phyloP scores from a whole-genome alignment of 306 rosid genomes.

The Vigna angularis region DNA sequence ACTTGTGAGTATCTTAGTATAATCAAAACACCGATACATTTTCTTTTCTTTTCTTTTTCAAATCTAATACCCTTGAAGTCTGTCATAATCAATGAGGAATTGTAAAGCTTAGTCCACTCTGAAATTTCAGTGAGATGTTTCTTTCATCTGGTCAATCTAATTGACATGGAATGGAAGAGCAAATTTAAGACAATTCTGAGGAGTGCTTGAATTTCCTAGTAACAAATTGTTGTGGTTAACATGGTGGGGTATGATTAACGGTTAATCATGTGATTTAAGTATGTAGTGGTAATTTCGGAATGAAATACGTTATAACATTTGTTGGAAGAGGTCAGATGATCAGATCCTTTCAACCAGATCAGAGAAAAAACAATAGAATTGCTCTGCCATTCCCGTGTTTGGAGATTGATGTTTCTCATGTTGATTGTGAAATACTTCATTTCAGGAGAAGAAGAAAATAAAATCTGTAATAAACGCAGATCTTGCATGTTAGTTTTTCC shows the following conservation, averaged over 20 bases:
- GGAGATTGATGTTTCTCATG: constrained; percentile 3
- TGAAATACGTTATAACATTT: not conserved
- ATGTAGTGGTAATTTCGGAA: too few relatives aligned
- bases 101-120: not conserved
- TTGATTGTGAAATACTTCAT: not conserved
- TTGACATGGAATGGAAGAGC: constrained; percentile 25
- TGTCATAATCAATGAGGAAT: not conserved
- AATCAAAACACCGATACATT: not conserved
- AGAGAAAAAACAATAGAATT: not conserved
- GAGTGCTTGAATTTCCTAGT: constrained; percentile 13
- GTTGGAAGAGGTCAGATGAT: not conserved
- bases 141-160: not conserved
- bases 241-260: not conserved
- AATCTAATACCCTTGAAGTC: not conserved
- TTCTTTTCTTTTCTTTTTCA: not conserved
- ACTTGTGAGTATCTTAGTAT: constrained; percentile 63
- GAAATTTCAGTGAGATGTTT: not conserved
- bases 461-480: constrained; percentile 25
- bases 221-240: constrained; percentile 6
- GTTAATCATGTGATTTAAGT: not conserved
- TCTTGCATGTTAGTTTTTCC: constrained; percentile 34
- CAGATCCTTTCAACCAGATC: not conserved
- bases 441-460: not conserved
- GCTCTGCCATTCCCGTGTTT: not conserved
- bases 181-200: constrained; percentile 14